Conservation (phyloP, 2,329 filamentous ascomycete species). For the Monosporascus sp. region DNA sequence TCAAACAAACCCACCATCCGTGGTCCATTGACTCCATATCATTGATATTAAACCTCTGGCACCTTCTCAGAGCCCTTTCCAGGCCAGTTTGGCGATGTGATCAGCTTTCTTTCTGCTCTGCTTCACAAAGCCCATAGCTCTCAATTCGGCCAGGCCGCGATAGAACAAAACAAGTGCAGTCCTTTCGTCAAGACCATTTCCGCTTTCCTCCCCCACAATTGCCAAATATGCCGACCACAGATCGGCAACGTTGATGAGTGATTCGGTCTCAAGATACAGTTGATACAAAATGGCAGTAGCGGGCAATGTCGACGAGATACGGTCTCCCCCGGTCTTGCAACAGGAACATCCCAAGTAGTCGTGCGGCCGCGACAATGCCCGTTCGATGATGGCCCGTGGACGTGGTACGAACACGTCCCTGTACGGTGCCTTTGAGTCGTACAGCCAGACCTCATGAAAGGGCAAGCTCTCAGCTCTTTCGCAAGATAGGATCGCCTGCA, state of each 20-base stretch:
- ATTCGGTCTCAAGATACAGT: constrained; percentile 71
- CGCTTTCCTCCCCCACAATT: constrained; percentile 47
- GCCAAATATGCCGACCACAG: constrained; percentile 72
- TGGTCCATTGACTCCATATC: constrained; percentile 5
- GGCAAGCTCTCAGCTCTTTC: constrained; percentile 43
- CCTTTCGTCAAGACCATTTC: constrained; percentile 44
- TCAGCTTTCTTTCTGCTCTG: constrained; percentile 86
- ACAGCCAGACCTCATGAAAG: constrained; percentile 69
- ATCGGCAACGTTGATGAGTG: constrained; percentile 73
- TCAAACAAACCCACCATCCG: constrained; percentile 10
- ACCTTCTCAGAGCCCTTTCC: constrained; percentile 60
- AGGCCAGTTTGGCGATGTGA: constrained; percentile 73
- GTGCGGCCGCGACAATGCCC: constrained; percentile 65
- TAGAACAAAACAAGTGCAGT: constrained; percentile 74
- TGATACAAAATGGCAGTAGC: constrained; percentile 71
- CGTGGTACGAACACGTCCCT: constrained; percentile 70
- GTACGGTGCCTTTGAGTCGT: constrained; percentile 65
- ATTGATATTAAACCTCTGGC: not conserved
- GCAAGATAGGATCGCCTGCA: constrained; percentile 35
- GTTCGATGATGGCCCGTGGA: constrained; percentile 65
- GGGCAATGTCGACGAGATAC: constrained; percentile 58
- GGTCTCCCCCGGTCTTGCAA: constrained; percentile 47
- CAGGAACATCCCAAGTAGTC: constrained; percentile 74
- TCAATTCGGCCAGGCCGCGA: constrained; percentile 75
- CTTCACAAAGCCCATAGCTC: constrained; percentile 82